A percentile compares a stretch with the other conserved stretches of the same genome.
Evolutionary conservation across 371 early-diverging fungal species (phyloP).

Genomic region (Apophysomyces variabilis): DNA sequence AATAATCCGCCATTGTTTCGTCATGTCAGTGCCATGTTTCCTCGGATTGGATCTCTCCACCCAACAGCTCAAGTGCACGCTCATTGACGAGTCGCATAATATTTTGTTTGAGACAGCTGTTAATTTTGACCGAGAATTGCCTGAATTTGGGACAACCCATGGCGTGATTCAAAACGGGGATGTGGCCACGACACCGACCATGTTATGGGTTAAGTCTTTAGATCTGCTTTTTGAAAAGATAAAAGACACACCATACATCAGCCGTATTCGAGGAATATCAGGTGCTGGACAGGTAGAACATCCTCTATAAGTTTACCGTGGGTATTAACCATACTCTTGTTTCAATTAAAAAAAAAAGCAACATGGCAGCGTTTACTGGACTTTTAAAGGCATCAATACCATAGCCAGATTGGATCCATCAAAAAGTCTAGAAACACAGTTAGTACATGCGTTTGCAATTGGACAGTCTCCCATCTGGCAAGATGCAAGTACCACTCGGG

Average conservation of each 20-base stretch:
- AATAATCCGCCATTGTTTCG: neutral
- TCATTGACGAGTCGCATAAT: slow-evolving; percentile 40
- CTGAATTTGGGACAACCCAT: slow-evolving; percentile 55
- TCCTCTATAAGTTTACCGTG: neutral
- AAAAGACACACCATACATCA: slow-evolving; percentile 25
- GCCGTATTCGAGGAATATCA: slow-evolving; percentile 59
- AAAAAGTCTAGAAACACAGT: slow-evolving; percentile 51
- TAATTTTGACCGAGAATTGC: slow-evolving; percentile 62
- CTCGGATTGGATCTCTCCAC: slow-evolving; percentile 81
- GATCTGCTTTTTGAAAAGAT: slow-evolving; percentile 62
- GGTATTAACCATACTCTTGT: neutral
- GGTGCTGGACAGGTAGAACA: slow-evolving; percentile 73
- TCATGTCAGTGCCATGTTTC: slow-evolving; percentile 25
- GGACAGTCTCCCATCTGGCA: slow-evolving; percentile 83
- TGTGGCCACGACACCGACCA: slow-evolving; percentile 66
- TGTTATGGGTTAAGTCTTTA: slow-evolving; percentile 84
- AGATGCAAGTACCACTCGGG: slow-evolving; percentile 74
- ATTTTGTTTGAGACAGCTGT: slow-evolving; percentile 56
- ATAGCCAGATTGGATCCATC: slow-evolving; percentile 40
- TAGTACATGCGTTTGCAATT: slow-evolving; percentile 65
- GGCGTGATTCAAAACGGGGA: slow-evolving; percentile 55
- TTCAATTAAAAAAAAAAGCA: slow-evolving; percentile 50
- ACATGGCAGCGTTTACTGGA: slow-evolving; percentile 88
- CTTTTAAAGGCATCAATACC: slow-evolving; percentile 41
- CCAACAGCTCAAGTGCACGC: slow-evolving; percentile 77